A percentile compares a stretch with the other conserved stretches of the same genome.
These are phyloP conservation scores for Blepharisma stoltei DNA, from an alignment of 73 alveolate species.

Conservation along the genomic window DNA sequence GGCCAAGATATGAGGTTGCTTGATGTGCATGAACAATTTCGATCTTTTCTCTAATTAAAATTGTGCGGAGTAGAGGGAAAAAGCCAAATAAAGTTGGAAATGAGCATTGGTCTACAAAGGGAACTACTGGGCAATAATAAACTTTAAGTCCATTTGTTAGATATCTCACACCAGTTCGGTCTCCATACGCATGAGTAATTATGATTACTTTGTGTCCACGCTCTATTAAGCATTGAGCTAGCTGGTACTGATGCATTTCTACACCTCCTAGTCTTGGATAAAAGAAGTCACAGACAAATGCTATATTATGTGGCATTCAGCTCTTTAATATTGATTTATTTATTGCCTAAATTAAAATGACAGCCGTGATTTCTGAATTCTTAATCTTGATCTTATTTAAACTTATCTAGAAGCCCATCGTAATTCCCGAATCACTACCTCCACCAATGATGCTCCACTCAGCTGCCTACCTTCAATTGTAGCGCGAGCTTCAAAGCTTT, in stretches of 20 bases:
- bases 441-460: no score
- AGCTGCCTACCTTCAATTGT: no score
- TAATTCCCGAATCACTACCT: no score
- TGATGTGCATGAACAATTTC: conserved; percentile 98
- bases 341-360: no score
- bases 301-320: conserved; percentile 39
- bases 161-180: conserved; percentile 92
- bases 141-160: conserved; percentile 98
- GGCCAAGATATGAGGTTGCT: conserved; percentile 80
- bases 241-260: conserved; percentile 96
- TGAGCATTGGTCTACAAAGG: conserved; percentile 49
- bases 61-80: conserved; percentile 70
- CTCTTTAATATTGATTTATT: no score
- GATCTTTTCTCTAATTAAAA: conserved; percentile 88
- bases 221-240: conserved; percentile 86
- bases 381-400: no score
- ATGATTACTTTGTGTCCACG: conserved; percentile 95
- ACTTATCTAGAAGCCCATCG: no score
- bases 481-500: no score
- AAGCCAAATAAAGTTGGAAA: conserved; percentile 48
- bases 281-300: conserved; percentile 86
- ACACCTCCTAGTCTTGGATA: conserved; percentile 97
- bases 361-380: neutral
- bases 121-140: conserved; percentile 72
- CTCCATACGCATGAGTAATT: conserved; percentile 88